Evolutionary conservation across 768 basidiomycete species (phyloP).

Genomic region (Kwoniella botswanensis): DNA sequence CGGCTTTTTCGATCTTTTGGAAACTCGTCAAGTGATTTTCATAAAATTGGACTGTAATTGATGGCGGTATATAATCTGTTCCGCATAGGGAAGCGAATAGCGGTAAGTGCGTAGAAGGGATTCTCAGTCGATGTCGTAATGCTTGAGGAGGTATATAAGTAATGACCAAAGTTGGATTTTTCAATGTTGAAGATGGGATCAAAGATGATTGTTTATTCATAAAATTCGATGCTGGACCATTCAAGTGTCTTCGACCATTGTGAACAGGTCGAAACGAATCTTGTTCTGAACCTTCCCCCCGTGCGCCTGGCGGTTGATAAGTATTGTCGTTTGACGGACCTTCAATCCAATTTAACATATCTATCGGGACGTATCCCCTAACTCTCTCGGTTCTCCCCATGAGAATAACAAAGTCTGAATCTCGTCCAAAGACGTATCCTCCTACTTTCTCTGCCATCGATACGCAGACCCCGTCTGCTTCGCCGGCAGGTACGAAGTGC

Average conservation of each 20-base stretch:
- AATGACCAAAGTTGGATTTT: constrained; percentile 42
- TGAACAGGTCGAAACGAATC: constrained; percentile 18
- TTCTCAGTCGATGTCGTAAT: constrained; percentile 45
- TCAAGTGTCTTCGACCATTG: constrained; percentile 6
- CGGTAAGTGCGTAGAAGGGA: constrained; percentile 50
- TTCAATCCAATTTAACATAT: constrained; percentile 57
- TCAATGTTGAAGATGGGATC: constrained; percentile 28
- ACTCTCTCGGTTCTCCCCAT: constrained; percentile 26
- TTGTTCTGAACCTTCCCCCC: neutral
- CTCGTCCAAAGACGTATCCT: constrained; percentile 53
- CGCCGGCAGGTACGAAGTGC: constrained; percentile 53
- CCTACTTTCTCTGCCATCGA: constrained; percentile 48
- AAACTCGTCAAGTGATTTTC: constrained; percentile 28
- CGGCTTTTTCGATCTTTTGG: constrained; percentile 52
- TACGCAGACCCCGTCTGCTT: constrained; percentile 56
- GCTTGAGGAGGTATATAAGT: constrained; percentile 39
- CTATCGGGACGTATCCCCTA: constrained; percentile 55
- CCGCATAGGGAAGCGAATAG: constrained; percentile 53
- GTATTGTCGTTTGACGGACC: constrained; percentile 11
- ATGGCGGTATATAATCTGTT: constrained; percentile 52
- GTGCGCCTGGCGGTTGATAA: neutral
- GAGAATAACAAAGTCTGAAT: constrained; percentile 56
- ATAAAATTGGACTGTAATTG: constrained; percentile 40
- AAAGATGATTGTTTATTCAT: constrained; percentile 25
- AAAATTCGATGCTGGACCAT: constrained; percentile 2